Conservation (phyloP, 805 yeast species). For the Teunomyces aglyptinius region DNA sequence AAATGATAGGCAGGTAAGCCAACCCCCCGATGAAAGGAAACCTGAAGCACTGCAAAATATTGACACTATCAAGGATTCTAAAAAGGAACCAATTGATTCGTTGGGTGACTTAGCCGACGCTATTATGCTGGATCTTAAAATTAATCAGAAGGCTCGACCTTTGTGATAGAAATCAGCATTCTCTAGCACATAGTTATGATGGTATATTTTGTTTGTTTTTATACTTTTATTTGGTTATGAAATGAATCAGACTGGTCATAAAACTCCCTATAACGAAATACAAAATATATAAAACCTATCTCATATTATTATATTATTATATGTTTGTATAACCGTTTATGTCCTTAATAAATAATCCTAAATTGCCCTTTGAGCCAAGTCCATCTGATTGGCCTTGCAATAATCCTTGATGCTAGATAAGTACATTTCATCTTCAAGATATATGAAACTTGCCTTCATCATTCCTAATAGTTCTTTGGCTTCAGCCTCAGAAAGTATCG, state of each 20-base stretch:
- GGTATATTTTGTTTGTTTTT: neutral
- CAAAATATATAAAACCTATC: neutral
- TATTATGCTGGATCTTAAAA: neutral
- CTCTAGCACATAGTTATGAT: neutral
- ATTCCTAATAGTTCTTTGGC: slow-evolving; percentile 18
- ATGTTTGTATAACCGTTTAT: neutral
- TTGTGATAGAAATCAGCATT: neutral
- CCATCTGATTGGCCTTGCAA: neutral
- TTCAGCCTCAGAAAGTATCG: slow-evolving; percentile 18
- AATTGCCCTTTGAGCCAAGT: neutral
- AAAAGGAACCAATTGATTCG: neutral
- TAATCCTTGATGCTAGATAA: slow-evolving; percentile 10
- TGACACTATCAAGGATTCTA: neutral
- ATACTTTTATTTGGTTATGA: no score
- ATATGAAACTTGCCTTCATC: slow-evolving; percentile 22
- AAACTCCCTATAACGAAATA: neutral
- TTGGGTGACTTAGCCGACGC: neutral
- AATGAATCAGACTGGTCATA: no score
- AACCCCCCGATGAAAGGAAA: neutral
- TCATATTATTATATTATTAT: neutral
- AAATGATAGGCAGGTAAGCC: neutral
- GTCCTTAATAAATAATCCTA: slow-evolving; percentile 1
- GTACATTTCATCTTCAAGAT: slow-evolving; percentile 25
- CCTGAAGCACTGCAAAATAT: neutral
- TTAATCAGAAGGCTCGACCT: neutral